A percentile compares a stretch with the other conserved stretches of the same genome.
Evolutionary conservation across 2,329 filamentous ascomycete genomes (phyloP).

Genomic region (Arthrobotrys sinensis): DNA sequence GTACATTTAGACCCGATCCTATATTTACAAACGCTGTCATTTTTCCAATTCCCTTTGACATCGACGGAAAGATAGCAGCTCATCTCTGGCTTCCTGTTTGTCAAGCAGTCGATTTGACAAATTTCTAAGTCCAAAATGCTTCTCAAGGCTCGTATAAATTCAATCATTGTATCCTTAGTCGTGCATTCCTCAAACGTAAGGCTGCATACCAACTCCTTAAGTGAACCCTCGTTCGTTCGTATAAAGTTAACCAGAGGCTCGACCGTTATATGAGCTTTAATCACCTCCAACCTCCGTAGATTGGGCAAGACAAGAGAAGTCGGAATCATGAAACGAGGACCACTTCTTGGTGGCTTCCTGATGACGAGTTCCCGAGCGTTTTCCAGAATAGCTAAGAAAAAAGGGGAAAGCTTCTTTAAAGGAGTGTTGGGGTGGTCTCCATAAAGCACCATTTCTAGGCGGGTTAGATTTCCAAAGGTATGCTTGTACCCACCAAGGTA

Average conservation of each 20-base stretch:
- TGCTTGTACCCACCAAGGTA: constrained; percentile 19
- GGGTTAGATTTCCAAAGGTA: constrained; percentile 15
- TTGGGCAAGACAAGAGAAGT: constrained; percentile 1
- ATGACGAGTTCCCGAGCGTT: constrained; percentile 26
- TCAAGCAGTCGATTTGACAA: constrained; percentile 16
- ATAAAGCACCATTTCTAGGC: constrained; percentile 36
- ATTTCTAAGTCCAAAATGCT: constrained; percentile 1
- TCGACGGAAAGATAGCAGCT: constrained; percentile 26
- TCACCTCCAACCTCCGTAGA: constrained; percentile 27
- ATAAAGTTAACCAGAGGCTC: constrained; percentile 23
- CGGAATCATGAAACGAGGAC: constrained; percentile 17
- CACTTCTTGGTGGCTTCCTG: constrained; percentile 12
- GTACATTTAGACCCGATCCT: constrained; percentile 25
- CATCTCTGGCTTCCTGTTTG: constrained; percentile 1
- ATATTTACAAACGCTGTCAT: constrained; percentile 22
- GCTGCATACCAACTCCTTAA: constrained; percentile 29
- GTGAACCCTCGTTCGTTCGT: constrained; percentile 6
- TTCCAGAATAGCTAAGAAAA: constrained; percentile 28
- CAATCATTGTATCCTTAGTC: constrained; percentile 14
- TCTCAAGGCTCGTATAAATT: neutral
- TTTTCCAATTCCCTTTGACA: constrained; percentile 22
- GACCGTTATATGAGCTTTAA: neutral
- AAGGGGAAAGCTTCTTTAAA: constrained; percentile 12
- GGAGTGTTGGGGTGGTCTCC: constrained; percentile 27
- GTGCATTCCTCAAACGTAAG: constrained; percentile 10